Evolutionary conservation across 495 filamentous ascomycete species (phyloP).

Genomic region (Xylaria curta): DNA sequence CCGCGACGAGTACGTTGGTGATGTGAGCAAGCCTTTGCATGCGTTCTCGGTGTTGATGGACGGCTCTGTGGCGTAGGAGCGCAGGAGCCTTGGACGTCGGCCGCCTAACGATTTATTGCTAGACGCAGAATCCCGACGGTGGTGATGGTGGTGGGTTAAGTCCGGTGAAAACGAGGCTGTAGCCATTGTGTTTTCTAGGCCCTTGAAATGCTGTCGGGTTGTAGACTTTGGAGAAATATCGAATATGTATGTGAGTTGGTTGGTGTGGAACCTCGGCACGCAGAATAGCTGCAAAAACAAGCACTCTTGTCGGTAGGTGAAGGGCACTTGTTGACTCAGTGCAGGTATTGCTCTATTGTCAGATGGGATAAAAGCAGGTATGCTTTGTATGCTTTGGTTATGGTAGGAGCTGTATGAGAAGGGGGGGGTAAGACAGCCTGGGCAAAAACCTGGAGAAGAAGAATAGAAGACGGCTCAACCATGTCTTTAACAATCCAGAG

Average conservation of each 20-base stretch:
- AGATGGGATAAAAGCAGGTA: neutral
- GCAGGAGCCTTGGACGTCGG: slow-evolving; percentile 56
- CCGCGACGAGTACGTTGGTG: slow-evolving; percentile 47
- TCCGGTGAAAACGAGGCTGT: slow-evolving; percentile 31
- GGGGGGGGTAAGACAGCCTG: neutral
- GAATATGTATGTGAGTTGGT: slow-evolving; percentile 25
- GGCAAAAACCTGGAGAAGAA: slow-evolving; percentile 11
- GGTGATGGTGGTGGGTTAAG: slow-evolving; percentile 28
- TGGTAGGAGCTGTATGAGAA: neutral
- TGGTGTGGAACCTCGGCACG: slow-evolving; percentile 14
- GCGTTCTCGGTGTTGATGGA: slow-evolving; percentile 62
- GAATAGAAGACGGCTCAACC: slow-evolving; percentile 15
- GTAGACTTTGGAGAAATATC: slow-evolving; percentile 1
- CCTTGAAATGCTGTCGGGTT: neutral
- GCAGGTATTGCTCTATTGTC: neutral
- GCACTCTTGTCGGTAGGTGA: neutral
- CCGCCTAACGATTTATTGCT: slow-evolving; percentile 37
- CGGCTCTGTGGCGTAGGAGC: slow-evolving; percentile 59
- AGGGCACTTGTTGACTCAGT: neutral
- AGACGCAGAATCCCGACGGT: slow-evolving; percentile 46
- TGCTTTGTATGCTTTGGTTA: neutral
- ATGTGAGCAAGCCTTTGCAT: slow-evolving; percentile 54
- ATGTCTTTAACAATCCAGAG: slow-evolving; percentile 14
- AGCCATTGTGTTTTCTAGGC: slow-evolving; percentile 18
- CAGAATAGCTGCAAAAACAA: slow-evolving; percentile 9